phyloP scores from a whole-genome alignment of 2,329 filamentous ascomycete species.

The Ophiocordyceps robertsii region DNA sequence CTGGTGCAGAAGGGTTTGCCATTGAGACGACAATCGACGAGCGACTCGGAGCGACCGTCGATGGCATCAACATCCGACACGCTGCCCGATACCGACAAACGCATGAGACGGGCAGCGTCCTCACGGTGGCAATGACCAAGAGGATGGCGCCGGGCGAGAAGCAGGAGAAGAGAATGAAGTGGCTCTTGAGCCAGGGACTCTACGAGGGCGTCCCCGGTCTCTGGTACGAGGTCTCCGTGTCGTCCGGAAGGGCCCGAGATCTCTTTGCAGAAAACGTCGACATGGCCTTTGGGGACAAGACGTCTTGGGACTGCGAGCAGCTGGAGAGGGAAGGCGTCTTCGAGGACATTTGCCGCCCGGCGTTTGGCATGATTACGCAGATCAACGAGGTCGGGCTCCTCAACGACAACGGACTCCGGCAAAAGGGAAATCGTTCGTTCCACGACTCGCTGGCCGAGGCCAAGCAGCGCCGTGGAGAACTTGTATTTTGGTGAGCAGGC shows the following conservation, averaged over 20 bases:
- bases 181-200: background rate
- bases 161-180: conserved; percentile 1
- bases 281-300: conserved; percentile 13
- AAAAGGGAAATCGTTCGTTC: background rate
- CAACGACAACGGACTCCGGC: conserved; percentile 12
- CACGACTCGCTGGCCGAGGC: background rate
- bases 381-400: conserved; percentile 17
- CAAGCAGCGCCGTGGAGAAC: background rate
- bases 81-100: conserved; percentile 8
- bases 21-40: conserved; percentile 6
- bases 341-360: conserved; percentile 13
- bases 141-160: conserved; percentile 3
- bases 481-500: conserved; percentile 4
- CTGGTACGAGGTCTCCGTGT: conserved; percentile 16
- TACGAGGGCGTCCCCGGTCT: conserved; percentile 1
- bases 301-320: conserved; percentile 11
- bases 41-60: conserved; percentile 4
- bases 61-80: conserved; percentile 9
- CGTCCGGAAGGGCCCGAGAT: conserved; percentile 8
- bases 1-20: conserved; percentile 5
- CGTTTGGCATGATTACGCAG: conserved; percentile 14
- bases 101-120: conserved; percentile 4
- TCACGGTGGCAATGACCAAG: conserved; percentile 12
- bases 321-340: conserved; percentile 10
- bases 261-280: conserved; percentile 11